Evolutionary conservation across 2,329 filamentous ascomycete genomes (phyloP).

Genomic region (Penicillium sp.): DNA sequence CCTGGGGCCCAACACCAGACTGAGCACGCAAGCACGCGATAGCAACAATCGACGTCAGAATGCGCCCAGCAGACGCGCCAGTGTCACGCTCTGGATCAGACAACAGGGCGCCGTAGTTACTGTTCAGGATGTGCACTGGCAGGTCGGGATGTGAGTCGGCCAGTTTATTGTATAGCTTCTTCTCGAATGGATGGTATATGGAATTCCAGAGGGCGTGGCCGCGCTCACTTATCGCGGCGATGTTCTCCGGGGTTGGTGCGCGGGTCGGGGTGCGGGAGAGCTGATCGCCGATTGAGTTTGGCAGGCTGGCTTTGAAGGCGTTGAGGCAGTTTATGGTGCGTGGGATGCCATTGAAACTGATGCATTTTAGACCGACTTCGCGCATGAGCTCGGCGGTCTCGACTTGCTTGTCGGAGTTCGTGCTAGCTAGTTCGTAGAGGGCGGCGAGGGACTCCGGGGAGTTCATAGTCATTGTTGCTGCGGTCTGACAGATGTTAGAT

Average conservation of each 20-base stretch:
- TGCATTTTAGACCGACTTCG: constrained; percentile 49
- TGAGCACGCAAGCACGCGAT: constrained; percentile 73
- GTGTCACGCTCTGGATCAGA: constrained; percentile 58
- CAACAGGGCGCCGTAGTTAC: constrained; percentile 71
- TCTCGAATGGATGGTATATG: constrained; percentile 72
- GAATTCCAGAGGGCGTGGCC: constrained; percentile 70
- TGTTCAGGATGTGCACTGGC: constrained; percentile 73
- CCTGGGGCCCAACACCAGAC: constrained; percentile 78
- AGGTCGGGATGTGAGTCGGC: constrained; percentile 76
- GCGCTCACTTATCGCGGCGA: constrained; percentile 55
- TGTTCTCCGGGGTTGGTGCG: constrained; percentile 50
- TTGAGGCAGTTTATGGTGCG: constrained; percentile 80
- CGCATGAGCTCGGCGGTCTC: constrained; percentile 42
- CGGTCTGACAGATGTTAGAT: constrained; percentile 55
- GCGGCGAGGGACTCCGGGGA: constrained; percentile 63
- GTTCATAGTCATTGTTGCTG: constrained; percentile 82
- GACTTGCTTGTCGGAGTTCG: constrained; percentile 24
- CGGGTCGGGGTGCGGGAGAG: constrained; percentile 61
- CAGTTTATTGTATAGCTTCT: constrained; percentile 68
- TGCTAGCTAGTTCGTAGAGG: constrained; percentile 18
- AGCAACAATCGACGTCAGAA: constrained; percentile 70
- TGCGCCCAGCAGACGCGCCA: constrained; percentile 58
- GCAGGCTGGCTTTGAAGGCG: constrained; percentile 65
- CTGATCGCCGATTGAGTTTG: constrained; percentile 51
- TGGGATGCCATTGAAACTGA: constrained; percentile 60